Conservation (phyloP, 2,329 filamentous ascomycete species). For the Penicillium sp. region DNA sequence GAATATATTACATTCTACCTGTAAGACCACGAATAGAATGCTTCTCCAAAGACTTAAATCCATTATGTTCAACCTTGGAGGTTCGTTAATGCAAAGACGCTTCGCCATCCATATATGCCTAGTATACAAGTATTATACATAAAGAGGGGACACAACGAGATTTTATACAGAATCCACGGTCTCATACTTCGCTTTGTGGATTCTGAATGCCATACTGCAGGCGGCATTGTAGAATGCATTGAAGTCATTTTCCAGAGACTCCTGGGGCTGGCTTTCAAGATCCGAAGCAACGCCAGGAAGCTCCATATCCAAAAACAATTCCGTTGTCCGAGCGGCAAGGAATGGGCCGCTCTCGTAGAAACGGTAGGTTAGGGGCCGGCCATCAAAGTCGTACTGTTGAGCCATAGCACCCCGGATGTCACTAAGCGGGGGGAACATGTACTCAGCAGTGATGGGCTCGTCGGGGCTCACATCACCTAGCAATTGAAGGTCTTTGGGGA, state of each 20-base stretch:
- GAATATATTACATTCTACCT: not conserved
- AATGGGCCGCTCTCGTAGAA: constrained; percentile 33
- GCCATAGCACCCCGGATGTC: constrained; percentile 27
- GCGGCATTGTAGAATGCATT: constrained; percentile 35
- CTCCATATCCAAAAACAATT: constrained; percentile 31
- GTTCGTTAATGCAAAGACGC: not conserved
- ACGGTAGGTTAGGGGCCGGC: constrained; percentile 29
- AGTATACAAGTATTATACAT: constrained; percentile 1
- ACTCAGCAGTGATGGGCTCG: constrained; percentile 26
- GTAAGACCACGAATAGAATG: not conserved
- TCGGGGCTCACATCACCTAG: not conserved
- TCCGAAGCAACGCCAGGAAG: constrained; percentile 8
- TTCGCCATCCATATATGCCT: not conserved
- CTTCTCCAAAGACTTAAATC: not conserved
- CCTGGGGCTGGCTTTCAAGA: constrained; percentile 5
- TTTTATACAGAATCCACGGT: not conserved
- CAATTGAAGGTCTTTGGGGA: constrained; percentile 24
- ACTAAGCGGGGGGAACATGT: constrained; percentile 33
- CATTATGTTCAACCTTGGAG: not conserved
- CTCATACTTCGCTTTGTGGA: constrained; percentile 16
- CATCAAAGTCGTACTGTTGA: constrained; percentile 31
- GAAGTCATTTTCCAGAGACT: constrained; percentile 25
- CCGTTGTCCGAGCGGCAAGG: constrained; percentile 25
- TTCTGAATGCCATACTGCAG: constrained; percentile 37
- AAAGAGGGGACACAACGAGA: not conserved